These are phyloP conservation scores for Aspergillus kassunensis DNA, from an alignment of 495 filamentous ascomycete genomes.

Conservation along the genomic window DNA sequence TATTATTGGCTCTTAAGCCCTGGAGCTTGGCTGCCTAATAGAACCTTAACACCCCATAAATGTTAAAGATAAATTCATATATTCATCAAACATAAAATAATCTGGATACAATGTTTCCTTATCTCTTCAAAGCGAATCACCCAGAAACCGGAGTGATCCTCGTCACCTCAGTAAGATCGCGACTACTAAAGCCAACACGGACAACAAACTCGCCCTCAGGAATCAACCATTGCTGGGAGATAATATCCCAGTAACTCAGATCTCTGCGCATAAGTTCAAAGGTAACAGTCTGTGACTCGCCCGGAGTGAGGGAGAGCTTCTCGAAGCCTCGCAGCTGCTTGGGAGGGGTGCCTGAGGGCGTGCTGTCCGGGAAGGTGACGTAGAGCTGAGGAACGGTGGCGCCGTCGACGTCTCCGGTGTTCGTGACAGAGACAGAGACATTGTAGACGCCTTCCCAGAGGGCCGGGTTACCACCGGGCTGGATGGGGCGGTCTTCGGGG, in stretches of 20 bases:
- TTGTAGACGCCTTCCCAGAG: conserved; percentile 56
- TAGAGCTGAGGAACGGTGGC: conserved; percentile 60
- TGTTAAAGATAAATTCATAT: too few species aligned
- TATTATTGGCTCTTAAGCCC: too few species aligned
- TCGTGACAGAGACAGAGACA: conserved; percentile 47
- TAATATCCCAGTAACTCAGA: conserved; percentile 63
- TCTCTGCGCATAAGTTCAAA: conserved; percentile 61
- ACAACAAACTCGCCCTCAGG: conserved; percentile 35
- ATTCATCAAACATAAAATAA: too few species aligned
- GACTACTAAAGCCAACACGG: conserved; percentile 44
- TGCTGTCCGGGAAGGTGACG: conserved; percentile 20
- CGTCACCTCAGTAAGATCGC: background rate
- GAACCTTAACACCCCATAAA: too few species aligned
- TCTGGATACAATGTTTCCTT: too few species aligned
- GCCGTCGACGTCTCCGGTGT: conserved; percentile 49
- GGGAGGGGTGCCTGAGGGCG: conserved; percentile 42
- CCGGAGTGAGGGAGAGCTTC: conserved; percentile 48
- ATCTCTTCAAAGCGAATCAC: too few species aligned
- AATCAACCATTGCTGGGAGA: conserved; percentile 56
- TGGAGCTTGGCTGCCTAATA: too few species aligned
- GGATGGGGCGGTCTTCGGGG: conserved; percentile 20
- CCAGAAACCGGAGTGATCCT: background rate
- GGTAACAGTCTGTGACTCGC: conserved; percentile 38
- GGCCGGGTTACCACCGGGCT: conserved; percentile 54
- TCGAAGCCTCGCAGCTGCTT: conserved; percentile 64